These are phyloP conservation scores for Hortiboletus campestris DNA, from an alignment of 768 basidiomycete species.

Conservation along the genomic window DNA sequence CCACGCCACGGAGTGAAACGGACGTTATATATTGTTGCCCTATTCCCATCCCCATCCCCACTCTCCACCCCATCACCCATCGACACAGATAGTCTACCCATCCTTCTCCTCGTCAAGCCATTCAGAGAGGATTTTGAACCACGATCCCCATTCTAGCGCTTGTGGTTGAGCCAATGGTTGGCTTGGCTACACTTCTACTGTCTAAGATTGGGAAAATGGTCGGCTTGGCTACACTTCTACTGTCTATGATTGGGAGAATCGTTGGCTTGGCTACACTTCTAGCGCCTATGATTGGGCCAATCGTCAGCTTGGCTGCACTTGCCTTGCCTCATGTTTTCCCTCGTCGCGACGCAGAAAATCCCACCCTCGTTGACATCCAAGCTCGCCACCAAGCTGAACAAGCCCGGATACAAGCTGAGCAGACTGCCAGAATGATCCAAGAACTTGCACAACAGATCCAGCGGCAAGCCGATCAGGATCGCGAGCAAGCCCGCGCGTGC, in stretches of 20 bases:
- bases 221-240: neutral
- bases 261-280: neutral
- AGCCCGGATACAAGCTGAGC: conserved; percentile 3
- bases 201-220: neutral
- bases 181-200: neutral
- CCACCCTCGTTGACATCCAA: conserved; percentile 6
- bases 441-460: neutral
- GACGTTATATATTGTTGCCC: neutral
- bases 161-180: neutral
- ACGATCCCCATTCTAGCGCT: conserved; percentile 1
- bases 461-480: conserved; percentile 7
- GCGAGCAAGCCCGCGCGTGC: neutral
- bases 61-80: neutral
- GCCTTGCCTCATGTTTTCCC: neutral
- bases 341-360: conserved; percentile 9
- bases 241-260: neutral
- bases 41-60: neutral
- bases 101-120: neutral
- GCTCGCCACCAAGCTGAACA: conserved; percentile 4
- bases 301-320: neutral
- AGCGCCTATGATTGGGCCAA: neutral
- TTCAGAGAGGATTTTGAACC: neutral
- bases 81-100: neutral
- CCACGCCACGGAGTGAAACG: neutral
- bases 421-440: neutral